A percentile compares a stretch with the other conserved stretches of the same genome.
These are phyloP conservation scores for Phylloporus sp. DNA, from an alignment of 768 basidiomycete genomes.

Conservation along the genomic window DNA sequence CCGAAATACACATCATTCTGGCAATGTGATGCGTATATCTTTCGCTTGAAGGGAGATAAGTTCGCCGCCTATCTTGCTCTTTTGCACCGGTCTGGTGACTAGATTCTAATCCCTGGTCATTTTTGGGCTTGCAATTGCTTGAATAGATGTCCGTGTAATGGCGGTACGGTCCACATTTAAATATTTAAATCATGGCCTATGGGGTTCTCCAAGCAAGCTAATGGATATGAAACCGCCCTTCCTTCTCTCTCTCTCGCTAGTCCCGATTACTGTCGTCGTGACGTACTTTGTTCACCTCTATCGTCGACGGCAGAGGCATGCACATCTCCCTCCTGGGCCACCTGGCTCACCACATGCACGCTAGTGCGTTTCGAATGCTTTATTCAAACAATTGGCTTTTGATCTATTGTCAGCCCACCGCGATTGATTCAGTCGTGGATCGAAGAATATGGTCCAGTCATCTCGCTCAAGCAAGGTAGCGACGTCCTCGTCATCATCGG, in stretches of 20 bases:
- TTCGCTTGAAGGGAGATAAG: neutral
- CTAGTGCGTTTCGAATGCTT: conserved; percentile 7
- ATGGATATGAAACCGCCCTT: neutral
- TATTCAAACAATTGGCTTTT: neutral
- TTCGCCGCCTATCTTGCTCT: neutral
- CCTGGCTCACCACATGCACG: conserved; percentile 18
- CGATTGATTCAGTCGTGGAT: conserved; percentile 23
- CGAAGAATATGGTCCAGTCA: conserved; percentile 24
- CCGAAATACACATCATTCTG: neutral
- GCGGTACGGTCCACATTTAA: neutral
- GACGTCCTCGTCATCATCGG: conserved; percentile 26
- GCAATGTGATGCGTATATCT: neutral
- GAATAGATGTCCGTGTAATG: too few relatives aligned
- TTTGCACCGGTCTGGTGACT: neutral
- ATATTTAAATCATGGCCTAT: neutral
- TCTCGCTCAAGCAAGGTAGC: conserved; percentile 22
- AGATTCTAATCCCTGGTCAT: too few relatives aligned
- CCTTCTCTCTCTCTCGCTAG: neutral
- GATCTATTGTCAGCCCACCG: conserved; percentile 9
- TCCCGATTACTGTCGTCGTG: neutral
- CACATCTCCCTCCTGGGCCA: conserved; percentile 18
- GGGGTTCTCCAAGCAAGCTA: neutral
- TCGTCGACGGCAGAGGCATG: conserved; percentile 5
- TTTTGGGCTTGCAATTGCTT: too few relatives aligned
- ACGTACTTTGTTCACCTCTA: conserved; percentile 7